Evolutionary conservation across 345 rosid species (phyloP), one percentile per base, ranked within the genome.

Genomic region (Euphorbia pulcherrima): DNA sequence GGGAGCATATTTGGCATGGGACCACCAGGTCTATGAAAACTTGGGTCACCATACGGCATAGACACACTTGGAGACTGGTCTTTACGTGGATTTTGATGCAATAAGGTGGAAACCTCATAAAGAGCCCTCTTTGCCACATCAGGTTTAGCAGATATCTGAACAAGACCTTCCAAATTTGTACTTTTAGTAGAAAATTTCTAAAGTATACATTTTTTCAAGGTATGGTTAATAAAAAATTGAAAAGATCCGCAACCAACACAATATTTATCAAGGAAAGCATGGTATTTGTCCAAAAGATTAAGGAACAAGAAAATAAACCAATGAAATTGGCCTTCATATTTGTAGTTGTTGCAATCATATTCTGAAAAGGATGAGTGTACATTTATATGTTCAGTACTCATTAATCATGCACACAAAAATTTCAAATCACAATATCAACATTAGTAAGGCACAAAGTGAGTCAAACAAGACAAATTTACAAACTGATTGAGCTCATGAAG

Each of bases 61-160:
- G 85, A 62, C 50, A 72, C 40, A 62, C 68, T 74, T 55, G 83
- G 81, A 24, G 82, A 77, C 56, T 78, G 75, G 55, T 77, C 86
- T 63, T 83, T 84, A 50, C 84, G 74, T 18, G 87, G 86, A 79
- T 82, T 87, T 65, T 77, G 81, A 73, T 87, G 89, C 72, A 87
- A 73, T 27, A 69, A 74, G 54, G 82, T 75, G 40, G 92, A 78
- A 58, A 85, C 77, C 74, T 82, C 83, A 75, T 69, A 83, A n/a
- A 87, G 78, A 60, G 85, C 92, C 72, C 74, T 75, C 77, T 77
- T 85, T 24, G 72, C 85, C 44, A 80, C 78, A 65, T 70, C 80
- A 14, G 70, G 74, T 64, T 82, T 78, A 61, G 87, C 89, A 47
- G 86, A 82, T 65, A 87, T 83, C 92, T 87, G 86, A 80, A 83